These are phyloP conservation scores for Crithidia bombi DNA, from an alignment of 208 protist genomes.

Conservation along the genomic window DNA sequence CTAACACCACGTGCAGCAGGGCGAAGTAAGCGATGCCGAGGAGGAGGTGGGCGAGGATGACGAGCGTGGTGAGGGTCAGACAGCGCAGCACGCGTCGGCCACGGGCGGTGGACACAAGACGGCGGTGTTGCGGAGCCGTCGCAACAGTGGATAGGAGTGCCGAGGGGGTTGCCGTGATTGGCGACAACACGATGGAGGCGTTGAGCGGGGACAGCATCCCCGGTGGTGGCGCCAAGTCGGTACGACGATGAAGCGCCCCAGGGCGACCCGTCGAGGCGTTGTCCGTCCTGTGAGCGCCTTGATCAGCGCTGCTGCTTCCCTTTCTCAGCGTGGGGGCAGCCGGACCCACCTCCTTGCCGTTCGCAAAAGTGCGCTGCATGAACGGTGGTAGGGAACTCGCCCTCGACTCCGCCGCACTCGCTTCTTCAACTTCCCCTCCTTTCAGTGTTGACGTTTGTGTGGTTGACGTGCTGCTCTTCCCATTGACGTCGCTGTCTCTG, in stretches of 20 bases:
- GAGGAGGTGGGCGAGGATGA: constrained; percentile 41
- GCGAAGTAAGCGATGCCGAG: constrained; percentile 49
- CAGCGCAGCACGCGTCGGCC: constrained; percentile 46
- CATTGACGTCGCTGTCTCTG: not conserved
- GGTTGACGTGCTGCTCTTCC: not conserved
- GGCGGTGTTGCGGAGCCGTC: constrained; percentile 3
- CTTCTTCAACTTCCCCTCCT: not conserved
- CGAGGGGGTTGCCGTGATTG: not conserved
- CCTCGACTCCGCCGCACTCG: constrained; percentile 7
- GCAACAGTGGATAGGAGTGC: not conserved
- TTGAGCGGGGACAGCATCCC: not conserved
- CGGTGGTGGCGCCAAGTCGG: not conserved
- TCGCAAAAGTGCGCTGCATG: not conserved
- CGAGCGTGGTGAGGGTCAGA: constrained; percentile 35
- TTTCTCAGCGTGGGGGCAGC: too few species aligned
- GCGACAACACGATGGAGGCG: not conserved
- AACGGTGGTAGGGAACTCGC: not conserved
- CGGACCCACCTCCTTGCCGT: not conserved
- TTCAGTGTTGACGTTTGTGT: not conserved
- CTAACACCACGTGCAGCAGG: constrained; percentile 49
- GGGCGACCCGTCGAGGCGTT: not conserved
- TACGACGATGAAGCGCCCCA: not conserved
- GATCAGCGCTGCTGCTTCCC: not conserved
- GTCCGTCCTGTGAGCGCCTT: not conserved
- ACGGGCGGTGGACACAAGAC: constrained; percentile 37